Base-by-base conservation (phyloP, 1,284 basidiomycete genomes). In the Vanrija pseudolonga region DNA sequence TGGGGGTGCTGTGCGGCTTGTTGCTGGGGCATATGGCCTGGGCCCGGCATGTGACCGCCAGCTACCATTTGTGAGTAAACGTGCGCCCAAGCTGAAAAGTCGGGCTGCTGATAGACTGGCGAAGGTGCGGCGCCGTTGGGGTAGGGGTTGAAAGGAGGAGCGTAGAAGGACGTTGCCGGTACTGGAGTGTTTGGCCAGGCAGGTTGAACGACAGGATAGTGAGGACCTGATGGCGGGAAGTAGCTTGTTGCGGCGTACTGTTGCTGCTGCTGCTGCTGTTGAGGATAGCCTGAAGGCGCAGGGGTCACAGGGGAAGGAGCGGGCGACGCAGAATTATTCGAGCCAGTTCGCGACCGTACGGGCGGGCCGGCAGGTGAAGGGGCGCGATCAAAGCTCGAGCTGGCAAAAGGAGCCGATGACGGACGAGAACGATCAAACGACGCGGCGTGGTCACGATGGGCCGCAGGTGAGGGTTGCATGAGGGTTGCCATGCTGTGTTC, bases 11-110 rank as follows among this genome's bases (percentile, higher is more conserved):
- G 46, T 37, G 24, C 59, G 40, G 18, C 49, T 18, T 15, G 59
- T 22, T 19, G 62, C 47, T 17, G 58, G 9, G 63, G 58, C 52
- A 59, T 53, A 15, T 56, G 55, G 20, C 62, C 63, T 26, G 61
- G 60, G 22, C 57, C 56, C 9, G 51, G 56, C 57, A 54, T 57
- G 56, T 47, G 65, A 41, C 51, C 64, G 51, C 65, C 66, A 47
- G 67, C 66, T 12, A 73, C 61, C 71, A 73, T 73, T 23, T 72
- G 71, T 46, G 71, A 68, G 49, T 74, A 74, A n/a, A 71, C 71
- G 51, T 71, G 67, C 19, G 73, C 66, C 73, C 73, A 74, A 11
- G 71, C 71, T 12, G 69, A 65, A 49, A 72, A 73, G 50, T 74
- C 71, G 19, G 64, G 62, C 38, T 69, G 72, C 39, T 56, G 60